These are phyloP conservation scores for Cercospora zeina DNA, from an alignment of 2,329 filamentous ascomycete species.

Conservation along the genomic window DNA sequence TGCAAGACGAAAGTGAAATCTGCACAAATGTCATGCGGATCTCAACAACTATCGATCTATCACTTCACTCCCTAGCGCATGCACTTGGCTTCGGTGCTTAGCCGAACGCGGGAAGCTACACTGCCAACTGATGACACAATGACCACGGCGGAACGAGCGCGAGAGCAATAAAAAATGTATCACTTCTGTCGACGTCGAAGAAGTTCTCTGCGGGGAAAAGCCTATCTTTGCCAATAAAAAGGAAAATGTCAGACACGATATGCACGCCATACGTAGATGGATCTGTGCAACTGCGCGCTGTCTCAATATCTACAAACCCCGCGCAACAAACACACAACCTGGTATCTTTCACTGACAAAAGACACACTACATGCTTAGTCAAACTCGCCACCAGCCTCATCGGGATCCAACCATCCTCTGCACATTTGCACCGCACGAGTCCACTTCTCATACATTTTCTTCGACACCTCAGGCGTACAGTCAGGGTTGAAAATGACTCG, in stretches of 20 bases:
- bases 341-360: slow-evolving; percentile 8
- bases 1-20: background rate
- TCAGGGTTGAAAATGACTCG: slow-evolving; percentile 69
- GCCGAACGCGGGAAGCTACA: background rate
- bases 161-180: background rate
- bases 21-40: background rate
- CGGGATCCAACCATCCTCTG: slow-evolving; percentile 58
- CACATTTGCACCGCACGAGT: slow-evolving; percentile 77
- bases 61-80: background rate
- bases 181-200: background rate
- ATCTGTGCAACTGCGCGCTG: background rate
- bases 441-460: slow-evolving; percentile 69
- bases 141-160: background rate
- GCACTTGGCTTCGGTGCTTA: background rate
- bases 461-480: slow-evolving; percentile 56
- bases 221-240: background rate
- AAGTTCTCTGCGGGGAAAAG: background rate
- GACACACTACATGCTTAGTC: background rate
- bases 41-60: background rate
- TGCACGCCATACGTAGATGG: background rate
- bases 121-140: background rate
- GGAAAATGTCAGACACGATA: too few species aligned
- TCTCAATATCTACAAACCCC: background rate
- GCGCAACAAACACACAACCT: slow-evolving; percentile 3
- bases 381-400: slow-evolving; percentile 23